Base-by-base conservation (phyloP, 306 rosid species). In the Citrullus mucosospermus region DNA sequence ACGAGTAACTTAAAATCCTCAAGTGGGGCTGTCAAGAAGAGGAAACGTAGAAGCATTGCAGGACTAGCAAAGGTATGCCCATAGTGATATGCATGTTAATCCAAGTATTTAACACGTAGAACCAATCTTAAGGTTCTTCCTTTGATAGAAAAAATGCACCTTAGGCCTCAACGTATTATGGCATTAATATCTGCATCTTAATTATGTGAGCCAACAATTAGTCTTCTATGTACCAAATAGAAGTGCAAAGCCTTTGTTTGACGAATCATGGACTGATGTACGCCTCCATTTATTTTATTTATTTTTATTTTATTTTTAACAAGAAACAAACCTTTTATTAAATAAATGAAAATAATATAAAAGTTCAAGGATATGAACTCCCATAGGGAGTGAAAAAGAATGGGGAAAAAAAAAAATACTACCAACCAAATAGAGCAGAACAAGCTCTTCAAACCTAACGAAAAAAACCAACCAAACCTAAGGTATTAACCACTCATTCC, bases 61-160 rank as follows among this genome's bases (percentile, higher is more conserved):
- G 97, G 91, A 70, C 80, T 90, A 81, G 79, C 92, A 43, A 95
- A 85, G 98, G 99, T 95, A 78, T 82, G 80, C 76, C 79, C 58
- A 60, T 22, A 44, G 72, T 80, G 70, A 77, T 41, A 77, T 39
- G 28, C 10, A 9, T 51, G 20, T 66, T 50, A 78, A 6, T 48
- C 60, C 17, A 63, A 78, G 7, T 34, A 15, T 53, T 68, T 79
- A 69, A 60, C 14, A 70, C 16, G 41, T 30, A 72, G 78, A 73
- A 72, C 59, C 48, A 30, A 72, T 12, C 11, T 14, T 53, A n/a
- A 50, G 41, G 77, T 43, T 41, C 50, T 38, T 67, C 51, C 11
- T 34, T 41, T 43, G 54, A 43, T 22, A 43, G 2, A 20, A 43
- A 28, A 51, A 73, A 17, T 73, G 60, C 18, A 73, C 61, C 77